Percentiles rank a stretch among this genome's conserved stretches.
Conservation (phyloP, 1,284 basidiomycete genomes). For the Flammula alnicola region DNA sequence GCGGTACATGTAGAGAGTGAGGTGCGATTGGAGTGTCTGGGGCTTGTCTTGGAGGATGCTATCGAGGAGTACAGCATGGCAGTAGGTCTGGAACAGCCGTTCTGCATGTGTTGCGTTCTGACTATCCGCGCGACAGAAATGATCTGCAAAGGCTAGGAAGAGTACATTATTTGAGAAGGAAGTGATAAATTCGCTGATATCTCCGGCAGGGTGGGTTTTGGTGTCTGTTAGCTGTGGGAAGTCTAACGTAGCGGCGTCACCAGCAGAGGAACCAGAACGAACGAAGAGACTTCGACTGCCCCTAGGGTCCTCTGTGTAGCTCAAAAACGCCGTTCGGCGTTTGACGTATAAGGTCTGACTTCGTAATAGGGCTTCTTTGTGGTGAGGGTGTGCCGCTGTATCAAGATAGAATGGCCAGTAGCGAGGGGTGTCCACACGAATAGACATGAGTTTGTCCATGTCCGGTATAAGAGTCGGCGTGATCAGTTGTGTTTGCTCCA, state of each 20-base stretch:
- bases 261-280: conserved; percentile 75
- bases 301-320: conserved; percentile 91
- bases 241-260: conserved; percentile 77
- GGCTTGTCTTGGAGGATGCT: conserved; percentile 90
- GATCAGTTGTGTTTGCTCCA: conserved; percentile 75
- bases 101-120: conserved; percentile 58
- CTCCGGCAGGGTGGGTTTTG: conserved; percentile 66
- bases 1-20: conserved; percentile 72
- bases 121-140: conserved; percentile 63
- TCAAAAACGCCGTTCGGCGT: conserved; percentile 88
- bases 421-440: conserved; percentile 88
- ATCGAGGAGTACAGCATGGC: conserved; percentile 82
- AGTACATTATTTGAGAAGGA: conserved; percentile 82
- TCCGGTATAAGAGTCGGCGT: conserved; percentile 93
- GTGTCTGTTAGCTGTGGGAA: conserved; percentile 77
- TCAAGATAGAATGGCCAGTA: conserved; percentile 94
- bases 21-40: conserved; percentile 73
- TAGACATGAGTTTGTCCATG: conserved; percentile 76
- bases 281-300: conserved; percentile 91
- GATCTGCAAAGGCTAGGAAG: conserved; percentile 78
- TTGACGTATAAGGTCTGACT: conserved; percentile 91
- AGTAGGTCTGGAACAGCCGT: conserved; percentile 71
- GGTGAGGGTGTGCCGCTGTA: conserved; percentile 66
- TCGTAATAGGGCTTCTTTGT: conserved; percentile 70
- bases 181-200: conserved; percentile 83